Percentiles rank a stretch among this genome's conserved stretches.
Evolutionary conservation across 208 protist species (phyloP).

Genomic region (Phytomonas sp.): DNA sequence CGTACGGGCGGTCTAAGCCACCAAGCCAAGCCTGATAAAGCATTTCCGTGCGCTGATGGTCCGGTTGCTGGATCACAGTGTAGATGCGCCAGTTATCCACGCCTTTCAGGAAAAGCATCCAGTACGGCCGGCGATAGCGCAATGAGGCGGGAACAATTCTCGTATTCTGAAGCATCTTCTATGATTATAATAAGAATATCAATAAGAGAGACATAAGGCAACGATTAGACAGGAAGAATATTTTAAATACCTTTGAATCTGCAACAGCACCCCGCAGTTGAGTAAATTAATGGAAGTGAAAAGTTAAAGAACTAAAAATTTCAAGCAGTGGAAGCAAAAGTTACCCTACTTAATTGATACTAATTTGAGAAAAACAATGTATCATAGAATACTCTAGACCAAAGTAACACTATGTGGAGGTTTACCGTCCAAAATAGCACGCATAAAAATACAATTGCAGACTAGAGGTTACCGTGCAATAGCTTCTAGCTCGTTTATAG

Average conservation of each 20-base stretch:
- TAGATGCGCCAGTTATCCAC: conserved; percentile 91
- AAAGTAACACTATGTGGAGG: not conserved
- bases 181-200: not conserved
- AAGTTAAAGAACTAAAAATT: not conserved
- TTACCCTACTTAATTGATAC: not conserved
- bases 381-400: not conserved
- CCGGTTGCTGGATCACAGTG: conserved; percentile 86
- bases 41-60: conserved; percentile 90
- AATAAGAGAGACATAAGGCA: not conserved
- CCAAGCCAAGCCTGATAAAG: conserved; percentile 89
- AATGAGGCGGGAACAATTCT: conserved; percentile 22
- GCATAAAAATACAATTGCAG: conserved; percentile 2
- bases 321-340: not conserved
- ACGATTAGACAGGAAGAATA: not conserved
- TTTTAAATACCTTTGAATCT: not conserved
- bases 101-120: conserved; percentile 86
- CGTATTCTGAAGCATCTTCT: not conserved
- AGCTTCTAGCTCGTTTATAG: conserved; percentile 11
- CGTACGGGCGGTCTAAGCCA: conserved; percentile 84
- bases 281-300: not conserved
- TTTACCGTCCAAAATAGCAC: not conserved
- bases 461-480: not conserved
- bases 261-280: not conserved
- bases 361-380: not conserved
- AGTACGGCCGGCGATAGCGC: conserved; percentile 46